Evolutionary conservation across 202 grass and related monocot genomes (phyloP).

Genomic region (Musa balbisiana): DNA sequence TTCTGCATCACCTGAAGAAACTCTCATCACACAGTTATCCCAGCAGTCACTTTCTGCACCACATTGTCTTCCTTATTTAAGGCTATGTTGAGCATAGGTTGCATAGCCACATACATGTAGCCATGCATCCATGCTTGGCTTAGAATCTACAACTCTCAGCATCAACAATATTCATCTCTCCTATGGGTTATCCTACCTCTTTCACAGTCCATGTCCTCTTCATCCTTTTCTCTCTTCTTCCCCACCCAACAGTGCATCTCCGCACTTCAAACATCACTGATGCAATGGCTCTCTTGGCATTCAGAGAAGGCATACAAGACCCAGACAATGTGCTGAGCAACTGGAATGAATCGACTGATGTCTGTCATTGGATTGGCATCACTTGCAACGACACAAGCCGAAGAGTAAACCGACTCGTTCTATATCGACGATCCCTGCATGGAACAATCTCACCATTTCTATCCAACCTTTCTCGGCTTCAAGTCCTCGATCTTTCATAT

Average conservation of each 20-base stretch:
- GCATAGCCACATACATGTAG: not conserved
- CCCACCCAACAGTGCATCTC: not conserved
- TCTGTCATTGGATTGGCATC: constrained; percentile 49
- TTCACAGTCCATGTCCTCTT: not conserved
- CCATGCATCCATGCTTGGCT: not conserved
- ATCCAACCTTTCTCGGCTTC: constrained; percentile 23
- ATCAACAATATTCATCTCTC: not conserved
- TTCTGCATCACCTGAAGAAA: too few relatives aligned
- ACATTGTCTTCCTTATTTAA: not conserved
- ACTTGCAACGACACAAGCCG: constrained; percentile 5
- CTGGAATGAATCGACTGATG: constrained; percentile 35
- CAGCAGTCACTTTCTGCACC: not conserved
- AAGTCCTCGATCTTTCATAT: constrained; percentile 45
- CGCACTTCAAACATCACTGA: not conserved
- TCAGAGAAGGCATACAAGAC: constrained; percentile 39
- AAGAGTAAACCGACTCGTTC: constrained; percentile 35
- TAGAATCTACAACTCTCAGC: not conserved
- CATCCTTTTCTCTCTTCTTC: not conserved
- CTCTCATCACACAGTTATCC: too few relatives aligned
- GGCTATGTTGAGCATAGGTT: not conserved
- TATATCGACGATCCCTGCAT: constrained; percentile 14
- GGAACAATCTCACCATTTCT: constrained; percentile 40
- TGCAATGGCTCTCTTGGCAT: constrained; percentile 31
- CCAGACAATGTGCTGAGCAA: constrained; percentile 30
- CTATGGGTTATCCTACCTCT: not conserved